Percentiles rank a stretch among this genome's conserved stretches.
Evolutionary conservation across 768 basidiomycete species (phyloP).

Genomic region (Floccularia luteovirens): DNA sequence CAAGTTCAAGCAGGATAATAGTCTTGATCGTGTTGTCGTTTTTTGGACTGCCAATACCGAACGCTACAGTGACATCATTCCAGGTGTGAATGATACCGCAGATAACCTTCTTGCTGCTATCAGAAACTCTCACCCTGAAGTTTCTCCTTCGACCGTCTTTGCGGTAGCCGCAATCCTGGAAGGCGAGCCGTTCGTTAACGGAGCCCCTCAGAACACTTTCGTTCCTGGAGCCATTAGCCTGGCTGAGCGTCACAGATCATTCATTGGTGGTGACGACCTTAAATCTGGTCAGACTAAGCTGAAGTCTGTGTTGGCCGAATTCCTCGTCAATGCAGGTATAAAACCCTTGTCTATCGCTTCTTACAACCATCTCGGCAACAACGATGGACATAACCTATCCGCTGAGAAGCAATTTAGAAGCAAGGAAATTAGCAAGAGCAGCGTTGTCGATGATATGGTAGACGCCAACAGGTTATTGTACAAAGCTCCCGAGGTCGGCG

Average conservation of each 20-base stretch:
- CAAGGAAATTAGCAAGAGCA: constrained; percentile 98
- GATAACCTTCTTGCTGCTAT: constrained; percentile 80
- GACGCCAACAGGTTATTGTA: constrained; percentile 82
- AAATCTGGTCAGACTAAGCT: constrained; percentile 98
- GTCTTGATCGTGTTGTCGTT: constrained; percentile 82
- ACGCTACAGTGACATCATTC: constrained; percentile 91
- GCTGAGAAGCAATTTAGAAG: constrained; percentile 92
- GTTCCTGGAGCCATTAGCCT: constrained; percentile 90
- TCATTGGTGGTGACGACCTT: constrained; percentile 97
- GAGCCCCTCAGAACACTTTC: constrained; percentile 98
- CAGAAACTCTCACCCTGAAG: constrained; percentile 79
- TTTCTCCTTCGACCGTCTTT: constrained; percentile 95
- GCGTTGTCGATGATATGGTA: constrained; percentile 98
- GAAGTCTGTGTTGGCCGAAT: constrained; percentile 95
- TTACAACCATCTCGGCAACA: constrained; percentile 99
- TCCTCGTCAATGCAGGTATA: constrained; percentile 97
- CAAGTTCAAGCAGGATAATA: constrained; percentile 78
- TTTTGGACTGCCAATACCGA: constrained; percentile 99
- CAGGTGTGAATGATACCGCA: constrained; percentile 93
- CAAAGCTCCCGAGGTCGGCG: constrained; percentile 63
- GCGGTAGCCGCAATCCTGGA: constrained; percentile 95
- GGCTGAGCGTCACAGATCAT: constrained; percentile 81
- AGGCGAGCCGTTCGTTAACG: constrained; percentile 92
- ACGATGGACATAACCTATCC: constrained; percentile 89
- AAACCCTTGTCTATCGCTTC: constrained; percentile 95